Conservation (phyloP, 2,329 filamentous ascomycete genomes). For the Colletotrichum liaoningense region DNA sequence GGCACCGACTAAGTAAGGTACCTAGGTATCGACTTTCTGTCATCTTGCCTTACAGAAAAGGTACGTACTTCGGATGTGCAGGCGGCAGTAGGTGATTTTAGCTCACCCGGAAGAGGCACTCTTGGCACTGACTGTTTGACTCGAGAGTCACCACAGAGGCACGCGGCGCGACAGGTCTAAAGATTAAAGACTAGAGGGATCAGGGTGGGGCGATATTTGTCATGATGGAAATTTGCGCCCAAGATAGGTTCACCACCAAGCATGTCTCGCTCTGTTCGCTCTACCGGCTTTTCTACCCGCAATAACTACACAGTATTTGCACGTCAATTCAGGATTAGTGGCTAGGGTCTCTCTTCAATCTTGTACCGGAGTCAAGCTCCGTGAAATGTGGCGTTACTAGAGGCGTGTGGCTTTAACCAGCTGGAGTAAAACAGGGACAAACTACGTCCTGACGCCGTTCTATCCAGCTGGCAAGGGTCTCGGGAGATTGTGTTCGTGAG, state of each 20-base stretch:
- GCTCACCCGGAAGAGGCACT: constrained; percentile 1
- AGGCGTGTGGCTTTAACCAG: background rate
- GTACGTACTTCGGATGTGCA: background rate
- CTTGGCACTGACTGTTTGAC: background rate
- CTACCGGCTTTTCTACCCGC: background rate
- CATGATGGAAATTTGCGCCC: constrained; percentile 2
- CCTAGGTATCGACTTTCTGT: background rate
- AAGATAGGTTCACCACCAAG: background rate
- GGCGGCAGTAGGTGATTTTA: background rate
- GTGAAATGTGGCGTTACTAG: background rate
- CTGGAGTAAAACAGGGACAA: background rate
- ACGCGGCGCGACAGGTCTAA: too few relatives aligned
- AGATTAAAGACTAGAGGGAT: background rate
- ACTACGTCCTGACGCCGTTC: background rate
- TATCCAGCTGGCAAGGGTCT: background rate
- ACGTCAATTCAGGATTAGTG: background rate
- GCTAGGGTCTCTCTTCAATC: background rate
- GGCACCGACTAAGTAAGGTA: background rate
- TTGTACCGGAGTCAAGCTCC: background rate
- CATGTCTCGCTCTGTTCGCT: background rate
- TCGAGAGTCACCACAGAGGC: background rate
- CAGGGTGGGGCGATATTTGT: constrained; percentile 14
- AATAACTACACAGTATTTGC: background rate
- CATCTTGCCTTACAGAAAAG: background rate
- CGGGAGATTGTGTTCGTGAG: background rate